Evolutionary conservation across 805 yeast species (phyloP), one percentile per base, ranked within the genome.

Genomic region (Kodamaea lidongshanica): DNA sequence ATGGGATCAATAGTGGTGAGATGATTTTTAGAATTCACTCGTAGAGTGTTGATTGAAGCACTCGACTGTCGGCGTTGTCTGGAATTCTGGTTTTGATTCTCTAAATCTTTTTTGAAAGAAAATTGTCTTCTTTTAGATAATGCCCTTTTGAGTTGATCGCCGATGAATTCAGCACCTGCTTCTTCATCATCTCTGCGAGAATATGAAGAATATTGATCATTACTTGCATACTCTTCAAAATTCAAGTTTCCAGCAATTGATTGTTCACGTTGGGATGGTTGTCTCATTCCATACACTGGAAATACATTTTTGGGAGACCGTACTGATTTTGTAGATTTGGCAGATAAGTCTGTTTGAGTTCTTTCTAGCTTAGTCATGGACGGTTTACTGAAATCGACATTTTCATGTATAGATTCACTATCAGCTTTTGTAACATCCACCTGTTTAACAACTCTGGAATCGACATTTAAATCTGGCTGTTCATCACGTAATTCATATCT

Each of bases 211-310:
- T 30, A 11, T 16, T 23, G 30, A 9, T 27, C 37, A 12, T 29
- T 23, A 8, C 16, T 15, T 6, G 12, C 31, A 19, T 16, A 12
- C 3, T 30, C 25, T 8, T 18, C 32, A 3, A 16, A 12, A 14
- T 22, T 22, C 5, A 18, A 7, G 6, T 19, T 21, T 8, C 51
- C 51, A 5, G 85, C 85, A 32, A 81, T 75, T 0, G 78, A 61
- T 25, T 56, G 57, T 42, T 81, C 88, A 32, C 70, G 58, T 16
- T 52, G 55, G 23, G 72, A 50, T 3, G 89, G 81, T 7, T 61
- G 65, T 1, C 84, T 87, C 89, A 82, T 80, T 1, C 84, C 89
- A 42, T 65, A 64, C 2, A 82, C 88, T 0, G 94, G 92, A 55
- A 81, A 82, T 1, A 81, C 87, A 37, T 85, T 85, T 15, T 72